Base-by-base conservation (phyloP, 73 alveolate genomes). In the Diophrys appendiculata region DNA sequence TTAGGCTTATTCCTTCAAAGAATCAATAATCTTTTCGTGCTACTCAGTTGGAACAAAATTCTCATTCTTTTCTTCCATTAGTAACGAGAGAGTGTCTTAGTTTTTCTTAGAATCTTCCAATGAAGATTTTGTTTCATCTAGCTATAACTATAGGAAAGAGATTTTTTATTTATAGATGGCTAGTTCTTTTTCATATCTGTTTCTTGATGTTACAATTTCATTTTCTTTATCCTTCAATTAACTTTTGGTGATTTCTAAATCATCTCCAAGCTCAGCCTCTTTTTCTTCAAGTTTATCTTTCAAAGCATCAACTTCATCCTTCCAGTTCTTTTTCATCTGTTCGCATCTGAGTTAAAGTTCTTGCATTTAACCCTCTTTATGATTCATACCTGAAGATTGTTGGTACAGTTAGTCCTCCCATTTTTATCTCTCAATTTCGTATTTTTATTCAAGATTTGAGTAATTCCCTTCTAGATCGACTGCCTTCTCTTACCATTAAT, bases 121-220 rank as follows among this genome's bases (percentile, higher is more conserved):
- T 11, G 60, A 43, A 5, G 5, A 43, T 43, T 43, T 43, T 11
- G 60, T 43, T 2, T 81, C 89, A 24, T 34, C 65, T 18, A 81
- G 54, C 35, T 81, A 35, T 0, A 72, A 22, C 60, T 72, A 80
- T 24, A 72, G 30, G 84, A 84, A 84, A 33, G 67, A 73, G n/a
- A 67, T 74, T 32, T 84, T 77, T 54, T 84, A 73, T 56, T 71
- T 77, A 64, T 32, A 69, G 55, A 84, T 77, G 24, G 92, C 92
- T 53, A 73, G 56, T 31, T 84, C 92, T 71, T 84, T 84, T 28
- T 77, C 92, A 84, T 80, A 76, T 53, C 65, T 84, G 54, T 77
- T 55, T 30, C 69, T 76, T 0, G 78, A 60, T 68, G 73, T 77
- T 25, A 43, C 84, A 13, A 77, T 25, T 32, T 73, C 28, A 29